Evolutionary conservation across 768 basidiomycete genomes (phyloP).

Genomic region (Mycena kentingensis): DNA sequence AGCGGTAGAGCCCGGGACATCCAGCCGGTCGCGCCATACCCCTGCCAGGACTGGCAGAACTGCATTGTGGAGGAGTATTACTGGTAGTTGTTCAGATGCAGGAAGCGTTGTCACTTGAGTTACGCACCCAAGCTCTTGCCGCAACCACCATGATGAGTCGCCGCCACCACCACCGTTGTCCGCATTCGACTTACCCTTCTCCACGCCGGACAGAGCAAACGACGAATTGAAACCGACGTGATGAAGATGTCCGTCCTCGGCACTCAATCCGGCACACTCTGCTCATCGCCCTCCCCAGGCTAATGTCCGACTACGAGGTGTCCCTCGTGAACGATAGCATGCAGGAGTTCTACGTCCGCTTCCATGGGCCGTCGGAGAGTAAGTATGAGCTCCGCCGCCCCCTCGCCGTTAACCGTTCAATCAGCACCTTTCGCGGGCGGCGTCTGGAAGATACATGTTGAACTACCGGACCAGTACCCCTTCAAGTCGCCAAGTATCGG

Average conservation of each 20-base stretch:
- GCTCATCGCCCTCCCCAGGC: conserved; percentile 45
- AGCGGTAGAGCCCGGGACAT: conserved; percentile 19
- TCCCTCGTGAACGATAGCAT: conserved; percentile 97
- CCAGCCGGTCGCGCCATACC: conserved; percentile 52
- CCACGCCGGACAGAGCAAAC: conserved; percentile 81
- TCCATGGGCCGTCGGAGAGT: conserved; percentile 95
- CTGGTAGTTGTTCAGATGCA: background rate
- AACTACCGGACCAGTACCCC: conserved; percentile 97
- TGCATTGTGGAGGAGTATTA: conserved; percentile 73
- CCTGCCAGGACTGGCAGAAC: conserved; percentile 63
- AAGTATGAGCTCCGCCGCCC: conserved; percentile 34
- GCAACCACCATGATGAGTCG: conserved; percentile 62
- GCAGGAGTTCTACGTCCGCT: conserved; percentile 98
- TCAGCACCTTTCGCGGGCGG: conserved; percentile 96
- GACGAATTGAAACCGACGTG: conserved; percentile 97
- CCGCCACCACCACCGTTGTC: conserved; percentile 28
- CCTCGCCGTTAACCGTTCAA: conserved; percentile 6
- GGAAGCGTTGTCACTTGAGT: conserved; percentile 1
- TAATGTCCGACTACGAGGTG: conserved; percentile 99
- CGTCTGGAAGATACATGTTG: conserved; percentile 99
- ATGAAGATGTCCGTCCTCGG: conserved; percentile 81
- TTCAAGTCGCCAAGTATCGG: conserved; percentile 99
- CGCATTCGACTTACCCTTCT: conserved; percentile 26
- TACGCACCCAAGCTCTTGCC: conserved; percentile 14
- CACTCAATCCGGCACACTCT: background rate